Percentiles rank a stretch among this genome's conserved stretches.
phyloP scores from a whole-genome alignment of 805 yeast genomes.

The Sporopachydermia quercuum region DNA sequence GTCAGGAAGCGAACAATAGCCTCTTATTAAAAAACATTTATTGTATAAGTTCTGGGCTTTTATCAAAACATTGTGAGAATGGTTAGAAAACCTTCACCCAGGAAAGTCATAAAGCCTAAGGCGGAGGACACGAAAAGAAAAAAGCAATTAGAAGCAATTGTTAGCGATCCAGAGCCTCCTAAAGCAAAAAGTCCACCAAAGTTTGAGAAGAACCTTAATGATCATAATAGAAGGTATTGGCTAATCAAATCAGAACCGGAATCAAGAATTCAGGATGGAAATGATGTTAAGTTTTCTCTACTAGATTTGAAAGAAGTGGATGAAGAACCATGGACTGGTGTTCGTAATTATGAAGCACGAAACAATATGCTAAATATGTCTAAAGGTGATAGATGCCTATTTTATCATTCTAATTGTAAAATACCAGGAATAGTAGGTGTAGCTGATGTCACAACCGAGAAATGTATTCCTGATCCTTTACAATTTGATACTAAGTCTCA shows the following conservation, averaged over 20 bases:
- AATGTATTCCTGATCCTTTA: conserved; percentile 22
- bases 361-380: conserved; percentile 35
- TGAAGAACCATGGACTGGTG: conserved; percentile 43
- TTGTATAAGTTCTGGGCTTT: too few relatives aligned
- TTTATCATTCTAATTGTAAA: conserved; percentile 42
- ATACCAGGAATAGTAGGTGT: conserved; percentile 41
- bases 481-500: conserved; percentile 28
- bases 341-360: conserved; percentile 41
- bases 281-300: conserved; percentile 34
- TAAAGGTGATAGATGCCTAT: conserved; percentile 30
- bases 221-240: conserved; percentile 28
- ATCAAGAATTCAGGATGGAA: conserved; percentile 31
- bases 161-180: conserved; percentile 14
- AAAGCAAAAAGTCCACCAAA: conserved; percentile 21
- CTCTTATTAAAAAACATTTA: too few relatives aligned
- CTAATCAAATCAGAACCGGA: conserved; percentile 42
- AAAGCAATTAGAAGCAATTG: too few relatives aligned
- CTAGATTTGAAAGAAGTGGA: conserved; percentile 24
- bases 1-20: too few relatives aligned
- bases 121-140: too few relatives aligned
- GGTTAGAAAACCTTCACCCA: too few relatives aligned
- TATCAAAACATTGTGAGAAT: too few relatives aligned
- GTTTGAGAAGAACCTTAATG: conserved; percentile 15
- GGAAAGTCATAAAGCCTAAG: too few relatives aligned
- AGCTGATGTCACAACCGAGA: conserved; percentile 21